phyloP scores from a whole-genome alignment of 495 filamentous ascomycete species.

The Terfezia claveryi region DNA sequence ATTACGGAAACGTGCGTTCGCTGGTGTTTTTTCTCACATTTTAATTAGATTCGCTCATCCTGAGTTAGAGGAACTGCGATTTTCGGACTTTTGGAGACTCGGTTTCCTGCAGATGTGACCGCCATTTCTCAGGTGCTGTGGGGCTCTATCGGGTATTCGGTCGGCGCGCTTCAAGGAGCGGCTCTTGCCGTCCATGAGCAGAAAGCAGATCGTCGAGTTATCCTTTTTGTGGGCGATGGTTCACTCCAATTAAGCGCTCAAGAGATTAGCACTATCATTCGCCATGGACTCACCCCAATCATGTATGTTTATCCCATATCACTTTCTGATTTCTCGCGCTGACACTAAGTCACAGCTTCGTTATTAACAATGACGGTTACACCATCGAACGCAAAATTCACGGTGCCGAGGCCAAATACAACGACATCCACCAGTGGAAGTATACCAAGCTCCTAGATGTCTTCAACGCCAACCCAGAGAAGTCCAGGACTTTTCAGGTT shows the following conservation, averaged over 20 bases:
- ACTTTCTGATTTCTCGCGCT: not conserved
- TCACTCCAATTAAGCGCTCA: constrained; percentile 69
- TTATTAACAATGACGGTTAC: constrained; percentile 56
- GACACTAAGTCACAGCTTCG: constrained; percentile 29
- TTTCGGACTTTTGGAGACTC: constrained; percentile 77
- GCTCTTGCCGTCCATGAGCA: constrained; percentile 46
- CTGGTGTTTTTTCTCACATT: not conserved
- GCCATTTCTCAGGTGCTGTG: constrained; percentile 70
- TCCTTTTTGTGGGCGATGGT: constrained; percentile 77
- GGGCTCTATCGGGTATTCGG: constrained; percentile 70
- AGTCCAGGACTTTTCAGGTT: constrained; percentile 42
- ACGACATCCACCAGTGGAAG: constrained; percentile 57
- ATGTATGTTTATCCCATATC: constrained; percentile 29
- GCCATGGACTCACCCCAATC: constrained; percentile 53
- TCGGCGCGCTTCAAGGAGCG: constrained; percentile 58
- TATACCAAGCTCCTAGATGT: constrained; percentile 41
- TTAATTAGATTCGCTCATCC: not conserved
- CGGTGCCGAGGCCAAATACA: constrained; percentile 55
- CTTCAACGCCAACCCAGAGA: constrained; percentile 40
- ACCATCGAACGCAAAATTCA: constrained; percentile 59
- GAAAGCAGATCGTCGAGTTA: constrained; percentile 33
- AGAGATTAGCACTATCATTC: constrained; percentile 70
- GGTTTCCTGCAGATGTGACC: constrained; percentile 51
- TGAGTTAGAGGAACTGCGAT: constrained; percentile 43
- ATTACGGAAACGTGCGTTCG: constrained; percentile 49